Evolutionary conservation across 805 yeast genomes (phyloP).

Genomic region (Wickerhamomyces chaumierensis): DNA sequence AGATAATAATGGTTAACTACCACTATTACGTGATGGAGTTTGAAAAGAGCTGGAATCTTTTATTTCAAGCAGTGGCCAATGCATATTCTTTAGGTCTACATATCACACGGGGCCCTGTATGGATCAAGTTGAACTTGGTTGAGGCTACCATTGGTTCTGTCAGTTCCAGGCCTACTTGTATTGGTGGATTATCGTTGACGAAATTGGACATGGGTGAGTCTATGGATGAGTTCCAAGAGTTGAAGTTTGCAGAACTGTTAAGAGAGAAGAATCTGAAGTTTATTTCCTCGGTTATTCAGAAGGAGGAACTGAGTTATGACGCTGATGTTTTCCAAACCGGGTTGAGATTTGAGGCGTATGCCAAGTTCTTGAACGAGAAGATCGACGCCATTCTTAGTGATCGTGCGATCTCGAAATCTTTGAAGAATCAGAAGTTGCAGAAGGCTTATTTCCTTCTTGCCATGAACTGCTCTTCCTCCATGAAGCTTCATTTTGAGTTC

Average conservation of each 20-base stretch:
- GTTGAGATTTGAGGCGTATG: slow-evolving; percentile 7
- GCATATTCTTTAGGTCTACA: slow-evolving; percentile 13
- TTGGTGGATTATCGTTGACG: slow-evolving; percentile 5
- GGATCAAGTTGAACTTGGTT: slow-evolving; percentile 12
- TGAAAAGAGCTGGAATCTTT: slow-evolving; percentile 14
- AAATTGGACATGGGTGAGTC: too few relatives aligned
- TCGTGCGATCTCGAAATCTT: background rate
- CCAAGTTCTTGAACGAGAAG: slow-evolving; percentile 2
- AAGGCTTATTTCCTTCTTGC: slow-evolving; percentile 4
- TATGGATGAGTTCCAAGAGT: slow-evolving; percentile 11
- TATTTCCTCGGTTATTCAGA: slow-evolving; percentile 6
- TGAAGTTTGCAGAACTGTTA: slow-evolving; percentile 9
- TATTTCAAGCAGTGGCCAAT: slow-evolving; percentile 14
- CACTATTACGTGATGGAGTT: slow-evolving; percentile 10
- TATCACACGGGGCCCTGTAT: slow-evolving; percentile 9
- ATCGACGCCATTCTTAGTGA: background rate
- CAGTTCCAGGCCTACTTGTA: slow-evolving; percentile 13
- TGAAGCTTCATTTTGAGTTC: slow-evolving; percentile 9
- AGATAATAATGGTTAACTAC: slow-evolving; percentile 10
- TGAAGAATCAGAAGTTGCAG: background rate
- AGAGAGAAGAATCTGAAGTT: slow-evolving; percentile 9
- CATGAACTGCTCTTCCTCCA: slow-evolving; percentile 7
- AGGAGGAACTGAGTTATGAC: slow-evolving; percentile 1
- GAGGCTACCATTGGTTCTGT: slow-evolving; percentile 12
- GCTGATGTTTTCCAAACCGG: slow-evolving; percentile 7